phyloP scores from a whole-genome alignment of 2,329 filamentous ascomycete genomes.

The Diplodia sapinea region DNA sequence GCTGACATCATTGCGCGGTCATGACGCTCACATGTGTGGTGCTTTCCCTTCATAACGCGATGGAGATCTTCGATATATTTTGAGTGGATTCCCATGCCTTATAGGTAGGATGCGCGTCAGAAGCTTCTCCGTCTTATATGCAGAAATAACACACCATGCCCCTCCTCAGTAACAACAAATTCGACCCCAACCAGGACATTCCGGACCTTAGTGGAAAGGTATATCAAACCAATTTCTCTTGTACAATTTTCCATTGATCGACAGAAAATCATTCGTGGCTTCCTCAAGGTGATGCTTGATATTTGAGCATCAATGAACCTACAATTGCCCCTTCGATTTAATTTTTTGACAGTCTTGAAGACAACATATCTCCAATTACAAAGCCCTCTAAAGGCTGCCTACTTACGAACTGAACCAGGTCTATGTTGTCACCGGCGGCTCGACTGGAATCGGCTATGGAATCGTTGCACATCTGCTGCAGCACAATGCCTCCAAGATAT shows the following conservation, averaged over 20 bases:
- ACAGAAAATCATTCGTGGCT: not conserved
- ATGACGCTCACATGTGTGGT: slow-evolving; percentile 16
- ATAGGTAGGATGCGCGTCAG: not conserved
- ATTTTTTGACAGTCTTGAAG: too few relatives aligned
- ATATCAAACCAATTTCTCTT: not conserved
- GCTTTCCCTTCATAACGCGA: not conserved
- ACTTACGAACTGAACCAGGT: slow-evolving; percentile 39
- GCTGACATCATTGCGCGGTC: slow-evolving; percentile 25
- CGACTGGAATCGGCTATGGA: slow-evolving; percentile 58
- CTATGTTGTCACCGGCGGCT: slow-evolving; percentile 57
- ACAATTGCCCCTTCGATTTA: too few relatives aligned
- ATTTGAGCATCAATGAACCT: too few relatives aligned
- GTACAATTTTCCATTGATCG: not conserved
- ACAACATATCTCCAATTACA: not conserved
- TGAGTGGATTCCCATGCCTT: not conserved
- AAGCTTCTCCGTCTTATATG: not conserved
- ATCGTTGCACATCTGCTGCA: slow-evolving; percentile 61
- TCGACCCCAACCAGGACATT: slow-evolving; percentile 50
- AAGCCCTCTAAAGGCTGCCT: too few relatives aligned
- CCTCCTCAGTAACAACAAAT: slow-evolving; percentile 42
- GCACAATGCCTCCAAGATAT: slow-evolving; percentile 55
- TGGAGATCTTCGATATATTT: not conserved
- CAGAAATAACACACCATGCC: not conserved
- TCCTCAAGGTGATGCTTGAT: not conserved
- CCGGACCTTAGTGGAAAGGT: slow-evolving; percentile 50